Base-by-base conservation (phyloP, 2,329 filamentous ascomycete genomes). In the Onygena corvina region DNA sequence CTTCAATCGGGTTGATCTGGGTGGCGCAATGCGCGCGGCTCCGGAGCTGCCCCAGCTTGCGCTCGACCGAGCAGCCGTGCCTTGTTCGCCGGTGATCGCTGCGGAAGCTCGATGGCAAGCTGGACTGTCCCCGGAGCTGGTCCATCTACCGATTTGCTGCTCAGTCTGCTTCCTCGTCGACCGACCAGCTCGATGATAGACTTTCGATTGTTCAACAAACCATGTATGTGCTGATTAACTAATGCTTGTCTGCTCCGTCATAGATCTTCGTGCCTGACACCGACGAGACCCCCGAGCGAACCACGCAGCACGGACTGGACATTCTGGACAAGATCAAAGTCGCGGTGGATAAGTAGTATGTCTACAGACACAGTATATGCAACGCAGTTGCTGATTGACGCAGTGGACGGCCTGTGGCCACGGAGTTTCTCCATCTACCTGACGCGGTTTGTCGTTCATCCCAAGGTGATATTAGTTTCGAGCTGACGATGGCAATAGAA, bases 331-430 rank as follows among this genome's bases (percentile, higher is more conserved):
- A 51, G 47, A 57, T 57, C 34, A 55, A 56, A 44, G 36, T 44
- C 4, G 50, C 53, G 18, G 53, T 34, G n/a, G 53, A 57, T 46
- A 57, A 57, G 35, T 38, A 53, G 55, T 57, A 51, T 45, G 52
- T 44, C n/a, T n/a, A n/a, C n/a, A n/a, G n/a, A n/a, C n/a, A n/a
- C n/a, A n/a, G n/a, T n/a, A n/a, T n/a, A n/a, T n/a, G n/a, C n/a
- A n/a, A n/a, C n/a, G n/a, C n/a, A n/a, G n/a, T n/a, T n/a, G 44
- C 47, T 30, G 18, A 23, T 42, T 29, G 46, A 18, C 45, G 27
- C 52, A 84, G 80, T 69, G 84, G 85, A 53, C 84, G 85, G 42
- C 75, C 75, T 6, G 83, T 94, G 59, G 80, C 84, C 47, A 80
- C 76, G 35, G 79, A 80, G 59, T 94, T 94, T 64, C 79, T 89